Conservation (phyloP, 163 green algal species). For the Chlorella variabilis region DNA sequence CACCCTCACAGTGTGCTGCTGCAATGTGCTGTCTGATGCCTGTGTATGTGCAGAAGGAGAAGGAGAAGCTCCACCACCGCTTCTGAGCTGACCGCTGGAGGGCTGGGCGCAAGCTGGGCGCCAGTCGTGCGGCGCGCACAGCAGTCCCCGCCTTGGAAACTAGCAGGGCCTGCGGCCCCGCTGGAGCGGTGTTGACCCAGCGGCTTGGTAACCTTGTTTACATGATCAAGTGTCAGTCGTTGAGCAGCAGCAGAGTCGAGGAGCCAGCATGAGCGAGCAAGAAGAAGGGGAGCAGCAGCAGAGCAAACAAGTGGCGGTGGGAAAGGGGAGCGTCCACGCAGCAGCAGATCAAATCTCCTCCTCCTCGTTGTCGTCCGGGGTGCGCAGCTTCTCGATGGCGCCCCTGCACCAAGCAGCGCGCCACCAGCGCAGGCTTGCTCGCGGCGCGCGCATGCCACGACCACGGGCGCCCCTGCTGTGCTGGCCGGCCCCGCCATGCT, state of each 20-base stretch:
- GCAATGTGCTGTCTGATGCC: neutral
- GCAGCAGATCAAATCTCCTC: constrained; percentile 43
- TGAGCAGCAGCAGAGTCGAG: too few relatives aligned
- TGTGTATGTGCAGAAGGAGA: constrained; percentile 52
- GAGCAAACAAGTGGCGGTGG: neutral
- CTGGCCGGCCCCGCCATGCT: too few relatives aligned
- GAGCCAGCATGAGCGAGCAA: neutral
- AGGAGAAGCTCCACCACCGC: constrained; percentile 71
- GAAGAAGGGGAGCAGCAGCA: neutral
- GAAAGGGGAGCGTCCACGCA: neutral
- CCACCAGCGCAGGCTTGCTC: neutral
- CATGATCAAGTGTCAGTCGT: too few relatives aligned
- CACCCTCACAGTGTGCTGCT: neutral
- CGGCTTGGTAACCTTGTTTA: too few relatives aligned
- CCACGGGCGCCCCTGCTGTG: too few relatives aligned
- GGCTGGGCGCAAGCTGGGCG: too few relatives aligned
- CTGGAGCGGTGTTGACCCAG: too few relatives aligned
- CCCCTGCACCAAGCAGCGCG: neutral
- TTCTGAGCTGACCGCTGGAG: constrained; percentile 48
- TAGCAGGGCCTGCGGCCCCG: too few relatives aligned
- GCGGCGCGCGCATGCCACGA: too few relatives aligned
- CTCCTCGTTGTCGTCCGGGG: constrained; percentile 45
- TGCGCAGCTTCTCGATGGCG: constrained; percentile 73
- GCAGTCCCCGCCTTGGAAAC: too few relatives aligned
- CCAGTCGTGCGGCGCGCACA: too few relatives aligned